Percentiles rank a stretch among this genome's conserved stretches.
These are phyloP conservation scores for Haberlea rhodopensis DNA, from an alignment of 257 asterid species.

Conservation along the genomic window DNA sequence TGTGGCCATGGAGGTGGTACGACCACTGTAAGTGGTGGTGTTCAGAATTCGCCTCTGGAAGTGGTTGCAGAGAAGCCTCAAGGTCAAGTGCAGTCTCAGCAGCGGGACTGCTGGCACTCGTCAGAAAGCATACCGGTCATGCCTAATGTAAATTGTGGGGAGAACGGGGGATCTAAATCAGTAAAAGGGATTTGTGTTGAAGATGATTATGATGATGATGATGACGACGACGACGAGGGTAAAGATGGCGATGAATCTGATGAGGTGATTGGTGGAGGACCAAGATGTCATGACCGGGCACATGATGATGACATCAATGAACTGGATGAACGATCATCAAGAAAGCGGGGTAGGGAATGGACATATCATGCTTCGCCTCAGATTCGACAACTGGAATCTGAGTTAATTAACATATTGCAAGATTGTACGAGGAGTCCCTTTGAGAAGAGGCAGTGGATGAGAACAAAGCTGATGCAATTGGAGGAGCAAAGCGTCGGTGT, in stretches of 20 bases:
- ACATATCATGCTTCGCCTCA: constrained; percentile 20
- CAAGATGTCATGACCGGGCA: constrained; percentile 17
- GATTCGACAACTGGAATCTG: constrained; percentile 49
- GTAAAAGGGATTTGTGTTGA: constrained; percentile 26
- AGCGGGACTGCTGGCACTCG: constrained; percentile 46
- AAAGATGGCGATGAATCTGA: constrained; percentile 29
- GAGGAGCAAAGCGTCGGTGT: constrained; percentile 59
- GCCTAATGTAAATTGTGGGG: constrained; percentile 34
- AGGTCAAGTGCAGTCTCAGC: constrained; percentile 24
- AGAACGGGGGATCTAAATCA: constrained; percentile 28
- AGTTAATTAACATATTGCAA: constrained; percentile 40
- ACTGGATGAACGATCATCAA: constrained; percentile 28
- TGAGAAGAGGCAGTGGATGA: constrained; percentile 76
- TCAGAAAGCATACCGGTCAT: constrained; percentile 19
- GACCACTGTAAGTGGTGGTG: constrained; percentile 27
- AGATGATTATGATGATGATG: constrained; percentile 21
- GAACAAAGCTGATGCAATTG: constrained; percentile 39
- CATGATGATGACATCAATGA: constrained; percentile 28
- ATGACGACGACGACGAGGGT: neutral
- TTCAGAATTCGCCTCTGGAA: constrained; percentile 31
- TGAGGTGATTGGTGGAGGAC: constrained; percentile 37
- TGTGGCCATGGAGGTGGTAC: constrained; percentile 53
- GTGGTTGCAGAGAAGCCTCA: constrained; percentile 26
- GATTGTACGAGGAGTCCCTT: constrained; percentile 42
- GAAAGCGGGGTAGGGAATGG: constrained; percentile 43